Evolutionary conservation across 768 basidiomycete genomes (phyloP), one percentile per base, ranked within the genome.

Genomic region (Amanita fuliginea): DNA sequence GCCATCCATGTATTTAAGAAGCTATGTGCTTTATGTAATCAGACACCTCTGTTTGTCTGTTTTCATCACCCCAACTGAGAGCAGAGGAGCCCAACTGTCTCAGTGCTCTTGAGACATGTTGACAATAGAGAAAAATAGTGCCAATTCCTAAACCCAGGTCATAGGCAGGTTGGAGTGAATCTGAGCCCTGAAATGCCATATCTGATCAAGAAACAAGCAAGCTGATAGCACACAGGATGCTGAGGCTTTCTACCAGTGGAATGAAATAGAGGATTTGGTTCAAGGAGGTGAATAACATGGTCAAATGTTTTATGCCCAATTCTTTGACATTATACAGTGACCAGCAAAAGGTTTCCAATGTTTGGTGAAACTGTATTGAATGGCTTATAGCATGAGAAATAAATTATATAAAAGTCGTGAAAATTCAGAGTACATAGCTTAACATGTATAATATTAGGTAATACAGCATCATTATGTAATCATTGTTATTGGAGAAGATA

Each of bases 171-270:
- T n/a, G n/a, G 6, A 34, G 33, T 34, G 33, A 33, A 9, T 47
- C 14, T 22, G 19, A 37, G 33, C 33, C 33, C 33, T 42, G 24
- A n/a, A 16, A n/a, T 24, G 28, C 54, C 47, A 46, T 55, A 55
- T 39, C 42, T 28, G 26, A 55, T 52, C 30, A 55, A 40, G 30
- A 55, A 51, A 37, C 34, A 46, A 22, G 33, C 53, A 35, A 54
- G 39, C 21, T 54, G 53, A 36, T 52, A 54, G 26, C 47, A 18
- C 3, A 53, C 28, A 21, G 37, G 44, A 9, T 36, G 45, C 32
- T 54, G 51, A 14, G 53, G 53, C 16, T 50, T 51, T 40, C 22
- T 26, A 7, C 53, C 51, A 13, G 21, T 51, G 6, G 39, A 40
- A 2, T 26, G 24, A 30, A 54, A 54, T 21, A 54, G 52, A 13